Evolutionary conservation across 148 eudicot species (phyloP).

Genomic region (Rhododendron henanense): DNA sequence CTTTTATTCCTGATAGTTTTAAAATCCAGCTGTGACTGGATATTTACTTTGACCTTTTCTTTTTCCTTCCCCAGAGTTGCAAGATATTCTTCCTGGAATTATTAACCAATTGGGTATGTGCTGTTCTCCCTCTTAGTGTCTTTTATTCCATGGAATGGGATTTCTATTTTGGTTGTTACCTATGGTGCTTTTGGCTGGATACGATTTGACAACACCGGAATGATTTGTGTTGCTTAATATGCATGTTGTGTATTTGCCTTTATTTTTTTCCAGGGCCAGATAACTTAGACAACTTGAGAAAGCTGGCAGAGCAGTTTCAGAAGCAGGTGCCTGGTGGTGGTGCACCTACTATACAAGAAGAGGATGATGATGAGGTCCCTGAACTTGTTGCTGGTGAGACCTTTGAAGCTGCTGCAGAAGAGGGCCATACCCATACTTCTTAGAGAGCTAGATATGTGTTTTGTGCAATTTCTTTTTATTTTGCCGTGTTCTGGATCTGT

Average conservation of each 20-base stretch:
- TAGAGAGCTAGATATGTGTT: slow-evolving; percentile 11
- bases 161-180: neutral
- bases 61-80: slow-evolving; percentile 52
- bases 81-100: slow-evolving; percentile 86
- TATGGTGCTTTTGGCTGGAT: neutral
- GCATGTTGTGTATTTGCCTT: neutral
- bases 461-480: slow-evolving; percentile 11
- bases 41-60: neutral
- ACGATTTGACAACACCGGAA: neutral
- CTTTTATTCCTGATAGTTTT: neutral
- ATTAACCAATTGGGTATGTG: slow-evolving; percentile 79
- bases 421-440: slow-evolving; percentile 29
- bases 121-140: neutral
- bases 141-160: neutral
- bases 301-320: slow-evolving; percentile 74
- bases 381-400: slow-evolving; percentile 89
- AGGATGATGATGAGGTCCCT: slow-evolving; percentile 92
- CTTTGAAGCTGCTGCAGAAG: slow-evolving; percentile 89
- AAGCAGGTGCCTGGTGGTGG: slow-evolving; percentile 48
- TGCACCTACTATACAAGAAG: slow-evolving; percentile 32
- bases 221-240: neutral
- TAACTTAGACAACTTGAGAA: slow-evolving; percentile 84
- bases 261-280: slow-evolving; percentile 61
- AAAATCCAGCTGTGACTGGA: neutral
- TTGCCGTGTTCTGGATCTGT: neutral